Conservation (phyloP, 768 basidiomycete species). For the Kwoniella mangroviensis region DNA sequence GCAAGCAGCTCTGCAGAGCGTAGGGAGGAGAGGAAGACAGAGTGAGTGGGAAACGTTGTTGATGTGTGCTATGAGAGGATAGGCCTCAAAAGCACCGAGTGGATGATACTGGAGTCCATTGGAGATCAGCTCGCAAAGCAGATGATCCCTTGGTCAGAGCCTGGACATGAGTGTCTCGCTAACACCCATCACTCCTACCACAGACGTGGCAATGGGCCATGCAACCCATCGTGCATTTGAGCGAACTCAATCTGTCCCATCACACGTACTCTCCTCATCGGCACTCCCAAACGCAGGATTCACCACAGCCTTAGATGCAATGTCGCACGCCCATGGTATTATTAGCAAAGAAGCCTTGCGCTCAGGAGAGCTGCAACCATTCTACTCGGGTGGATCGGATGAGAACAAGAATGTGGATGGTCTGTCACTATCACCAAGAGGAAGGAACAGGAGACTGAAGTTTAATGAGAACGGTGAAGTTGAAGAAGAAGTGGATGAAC, state of each 20-base stretch:
- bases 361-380: slow-evolving; percentile 28
- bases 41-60: slow-evolving; percentile 24
- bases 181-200: not conserved
- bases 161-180: too few species aligned
- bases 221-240: slow-evolving; percentile 28
- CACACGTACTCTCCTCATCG: slow-evolving; percentile 9
- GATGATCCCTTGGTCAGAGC: too few species aligned
- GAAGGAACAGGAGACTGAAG: slow-evolving; percentile 10
- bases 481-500: slow-evolving; percentile 25
- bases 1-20: slow-evolving; percentile 34
- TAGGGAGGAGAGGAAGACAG: slow-evolving; percentile 30
- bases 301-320: slow-evolving; percentile 22
- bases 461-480: slow-evolving; percentile 36
- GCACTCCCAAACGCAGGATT: slow-evolving; percentile 19
- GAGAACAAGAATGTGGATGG: slow-evolving; percentile 19
- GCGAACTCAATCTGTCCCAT: slow-evolving; percentile 37
- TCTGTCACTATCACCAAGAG: slow-evolving; percentile 11
- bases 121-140: too few species aligned
- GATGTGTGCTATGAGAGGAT: not conserved
- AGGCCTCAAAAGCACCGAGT: too few species aligned
- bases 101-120: too few species aligned
- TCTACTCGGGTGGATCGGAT: slow-evolving; percentile 18
- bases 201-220: slow-evolving; percentile 22
- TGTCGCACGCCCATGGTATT: slow-evolving; percentile 26
- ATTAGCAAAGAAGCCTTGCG: slow-evolving; percentile 28